phyloP scores from a whole-genome alignment of 495 filamentous ascomycete genomes.

The Coniosporium apollinis region DNA sequence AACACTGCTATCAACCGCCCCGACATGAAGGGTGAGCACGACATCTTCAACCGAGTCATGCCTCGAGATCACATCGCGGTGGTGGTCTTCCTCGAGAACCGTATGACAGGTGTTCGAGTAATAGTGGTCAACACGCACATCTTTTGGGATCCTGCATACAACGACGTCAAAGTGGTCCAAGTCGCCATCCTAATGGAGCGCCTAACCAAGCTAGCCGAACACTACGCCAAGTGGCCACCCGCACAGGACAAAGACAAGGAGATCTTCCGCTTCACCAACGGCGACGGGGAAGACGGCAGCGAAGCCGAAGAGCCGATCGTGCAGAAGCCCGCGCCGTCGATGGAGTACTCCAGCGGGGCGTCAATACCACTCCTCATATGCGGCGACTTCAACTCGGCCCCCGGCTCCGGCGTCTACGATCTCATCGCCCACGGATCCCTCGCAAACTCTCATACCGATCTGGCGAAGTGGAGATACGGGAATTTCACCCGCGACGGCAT shows the following conservation, averaged over 20 bases:
- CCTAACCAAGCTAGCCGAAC: slow-evolving; percentile 64
- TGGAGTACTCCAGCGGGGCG: slow-evolving; percentile 64
- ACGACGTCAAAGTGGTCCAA: slow-evolving; percentile 90
- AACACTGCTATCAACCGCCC: slow-evolving; percentile 79
- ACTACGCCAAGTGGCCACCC: slow-evolving; percentile 57
- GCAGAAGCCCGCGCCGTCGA: slow-evolving; percentile 42
- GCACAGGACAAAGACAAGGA: slow-evolving; percentile 81
- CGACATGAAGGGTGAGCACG: slow-evolving; percentile 87
- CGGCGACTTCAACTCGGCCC: slow-evolving; percentile 86
- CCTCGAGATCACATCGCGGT: slow-evolving; percentile 91
- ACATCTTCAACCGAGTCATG: slow-evolving; percentile 97
- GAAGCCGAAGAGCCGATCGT: slow-evolving; percentile 31
- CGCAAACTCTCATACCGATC: slow-evolving; percentile 54
- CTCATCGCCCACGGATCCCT: slow-evolving; percentile 63
- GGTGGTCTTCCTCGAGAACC: slow-evolving; percentile 79
- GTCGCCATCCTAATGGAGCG: slow-evolving; percentile 88
- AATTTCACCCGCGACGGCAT: slow-evolving; percentile 85
- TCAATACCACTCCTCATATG: slow-evolving; percentile 86
- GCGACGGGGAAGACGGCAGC: slow-evolving; percentile 34
- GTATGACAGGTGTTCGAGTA: slow-evolving; percentile 66
- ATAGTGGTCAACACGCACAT: slow-evolving; percentile 89
- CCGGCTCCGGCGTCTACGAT: slow-evolving; percentile 74
- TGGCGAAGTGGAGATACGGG: slow-evolving; percentile 60
- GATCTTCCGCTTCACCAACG: slow-evolving; percentile 45
- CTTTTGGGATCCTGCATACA: slow-evolving; percentile 78